Evolutionary conservation across 2,329 filamentous ascomycete genomes (phyloP).

Genomic region (Ploettnerulaceae sp.): DNA sequence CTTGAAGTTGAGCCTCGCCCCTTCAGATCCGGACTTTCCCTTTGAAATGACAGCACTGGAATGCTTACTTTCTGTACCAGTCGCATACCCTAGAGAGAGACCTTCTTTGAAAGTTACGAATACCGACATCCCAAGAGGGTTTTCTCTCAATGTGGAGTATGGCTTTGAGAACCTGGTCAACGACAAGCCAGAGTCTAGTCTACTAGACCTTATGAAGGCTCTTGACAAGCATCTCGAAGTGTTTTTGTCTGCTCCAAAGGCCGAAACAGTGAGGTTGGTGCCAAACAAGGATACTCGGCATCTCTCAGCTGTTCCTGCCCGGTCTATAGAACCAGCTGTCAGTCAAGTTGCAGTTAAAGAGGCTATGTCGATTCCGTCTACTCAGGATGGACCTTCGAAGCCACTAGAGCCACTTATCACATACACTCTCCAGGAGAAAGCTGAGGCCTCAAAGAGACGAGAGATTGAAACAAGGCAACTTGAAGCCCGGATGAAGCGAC

Average conservation of each 20-base stretch:
- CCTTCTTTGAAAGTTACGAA: constrained; percentile 63
- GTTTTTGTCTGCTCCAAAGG: constrained; percentile 65
- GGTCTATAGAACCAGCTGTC: constrained; percentile 22
- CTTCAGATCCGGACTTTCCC: constrained; percentile 80
- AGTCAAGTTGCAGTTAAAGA: constrained; percentile 9
- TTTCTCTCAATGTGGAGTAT: constrained; percentile 69
- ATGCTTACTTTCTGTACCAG: constrained; percentile 63
- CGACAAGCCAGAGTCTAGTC: constrained; percentile 49
- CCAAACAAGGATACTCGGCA: constrained; percentile 34
- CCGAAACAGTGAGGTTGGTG: constrained; percentile 63
- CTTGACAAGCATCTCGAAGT: constrained; percentile 69
- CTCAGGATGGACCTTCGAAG: constrained; percentile 2
- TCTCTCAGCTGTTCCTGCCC: constrained; percentile 25
- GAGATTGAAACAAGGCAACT: constrained; percentile 66
- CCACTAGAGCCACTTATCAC: constrained; percentile 16
- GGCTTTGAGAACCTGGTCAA: constrained; percentile 64
- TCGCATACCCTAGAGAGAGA: constrained; percentile 52
- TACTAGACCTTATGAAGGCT: constrained; percentile 62
- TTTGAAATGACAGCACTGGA: constrained; percentile 68
- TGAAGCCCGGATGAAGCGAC: constrained; percentile 66
- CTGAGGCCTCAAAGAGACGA: constrained; percentile 57
- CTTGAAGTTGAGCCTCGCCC: constrained; percentile 59
- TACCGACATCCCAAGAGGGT: constrained; percentile 65
- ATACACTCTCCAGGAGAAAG: constrained; percentile 56
- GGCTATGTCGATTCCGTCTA: not conserved